phyloP scores from a whole-genome alignment of 306 rosid species.

The Hippophae tibetana region DNA sequence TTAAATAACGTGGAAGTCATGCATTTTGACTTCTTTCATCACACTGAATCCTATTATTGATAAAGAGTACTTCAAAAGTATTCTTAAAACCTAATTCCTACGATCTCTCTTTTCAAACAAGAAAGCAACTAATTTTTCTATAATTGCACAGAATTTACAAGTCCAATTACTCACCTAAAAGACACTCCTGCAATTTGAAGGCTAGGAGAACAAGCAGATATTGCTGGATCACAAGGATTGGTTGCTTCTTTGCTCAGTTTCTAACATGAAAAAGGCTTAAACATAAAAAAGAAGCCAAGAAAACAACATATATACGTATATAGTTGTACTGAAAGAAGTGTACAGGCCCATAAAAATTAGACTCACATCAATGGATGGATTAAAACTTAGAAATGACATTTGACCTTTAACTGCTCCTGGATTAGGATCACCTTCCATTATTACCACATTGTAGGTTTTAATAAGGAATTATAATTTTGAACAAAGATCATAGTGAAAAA shows the following conservation, averaged over 20 bases:
- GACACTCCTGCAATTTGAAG: conserved; percentile 36
- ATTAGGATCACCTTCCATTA: conserved; percentile 87
- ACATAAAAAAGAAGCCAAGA: conserved; percentile 19
- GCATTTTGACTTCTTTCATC: too few relatives aligned
- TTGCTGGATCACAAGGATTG: conserved; percentile 32
- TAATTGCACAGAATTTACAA: not conserved
- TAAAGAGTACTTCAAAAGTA: too few relatives aligned
- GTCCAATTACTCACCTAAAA: conserved; percentile 37
- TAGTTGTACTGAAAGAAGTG: conserved; percentile 11
- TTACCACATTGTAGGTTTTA: conserved; percentile 42
- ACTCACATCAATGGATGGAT: conserved; percentile 92
- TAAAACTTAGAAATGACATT: conserved; percentile 77
- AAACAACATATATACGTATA: conserved; percentile 3
- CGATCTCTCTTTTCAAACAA: too few relatives aligned
- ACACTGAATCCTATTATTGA: too few relatives aligned
- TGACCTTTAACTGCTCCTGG: conserved; percentile 78
- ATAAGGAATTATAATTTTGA: conserved; percentile 1
- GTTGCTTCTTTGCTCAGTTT: conserved; percentile 64
- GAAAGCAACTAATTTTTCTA: not conserved
- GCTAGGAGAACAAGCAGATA: conserved; percentile 30
- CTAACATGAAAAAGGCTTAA: conserved; percentile 40
- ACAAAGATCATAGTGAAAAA: not conserved
- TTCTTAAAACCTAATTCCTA: too few relatives aligned
- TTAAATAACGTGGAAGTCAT: too few relatives aligned
- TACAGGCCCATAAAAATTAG: conserved; percentile 17